Base-by-base conservation (phyloP, 345 rosid genomes). In the Brassica juncea region DNA sequence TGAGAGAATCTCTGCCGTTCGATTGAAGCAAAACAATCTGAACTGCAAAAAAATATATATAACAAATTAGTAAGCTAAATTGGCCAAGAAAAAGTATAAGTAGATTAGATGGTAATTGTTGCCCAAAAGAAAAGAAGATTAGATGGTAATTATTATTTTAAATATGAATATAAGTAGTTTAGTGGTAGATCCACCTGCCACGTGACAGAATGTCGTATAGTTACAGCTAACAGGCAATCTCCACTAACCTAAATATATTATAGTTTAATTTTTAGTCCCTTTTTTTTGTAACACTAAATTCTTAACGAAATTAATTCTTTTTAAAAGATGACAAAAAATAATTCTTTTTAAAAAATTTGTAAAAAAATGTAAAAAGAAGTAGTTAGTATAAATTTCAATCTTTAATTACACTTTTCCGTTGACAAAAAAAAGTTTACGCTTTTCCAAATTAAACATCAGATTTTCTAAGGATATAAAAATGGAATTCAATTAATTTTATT, bases 181-280 rank as follows among this genome's bases (percentile, higher is more conserved):
- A 65, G 66, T 30, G 39, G 15, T 72, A 72, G 66, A 78, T 78
- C 39, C 59, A 72, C 77, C 82, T 78, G 77, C 73, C 77, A 72
- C 82, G 82, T 78, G 76, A 72, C 77, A 57, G 73, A 78, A 72
- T 78, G 63, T 78, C 68, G 62, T 57, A 55, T 54, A 11, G 66
- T 64, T 78, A 49, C 62, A 76, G 44, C 14, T 67, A 25, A 76
- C 76, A 64, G 72, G 35, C 73, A 16, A 78, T 71, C 52, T 72
- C 76, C 81, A 71, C 76, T 78, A 37, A 55, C 42, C 60, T 16
- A 11, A 27, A 64, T 23, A 62, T 21, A 49, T 12, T n/a, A 28
- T 11, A 37, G 4, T 76, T 58, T 62, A 63, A 12, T 5, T 12
- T 11, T 10, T 42, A 10, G 64, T 19, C 19, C 19, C 19, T 19